A percentile compares a stretch with the other conserved stretches of the same genome.
phyloP scores from a whole-genome alignment of 2,329 filamentous ascomycete genomes.

The Alternaria gansuensis region DNA sequence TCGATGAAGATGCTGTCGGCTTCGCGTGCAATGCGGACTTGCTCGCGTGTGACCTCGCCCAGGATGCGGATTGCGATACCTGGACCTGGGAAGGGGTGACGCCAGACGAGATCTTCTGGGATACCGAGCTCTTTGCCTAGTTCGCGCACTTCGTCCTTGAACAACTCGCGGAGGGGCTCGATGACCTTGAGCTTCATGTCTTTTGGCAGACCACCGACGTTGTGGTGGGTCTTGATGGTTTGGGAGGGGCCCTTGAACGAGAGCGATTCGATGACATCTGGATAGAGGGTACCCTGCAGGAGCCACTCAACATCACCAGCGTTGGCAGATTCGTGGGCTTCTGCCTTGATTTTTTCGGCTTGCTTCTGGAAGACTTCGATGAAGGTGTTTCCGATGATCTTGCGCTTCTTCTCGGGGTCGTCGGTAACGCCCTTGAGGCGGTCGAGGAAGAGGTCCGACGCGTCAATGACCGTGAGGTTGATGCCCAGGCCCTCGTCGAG shows the following conservation, averaged over 20 bases:
- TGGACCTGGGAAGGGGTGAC: conserved; percentile 80
- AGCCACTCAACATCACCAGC: conserved; percentile 86
- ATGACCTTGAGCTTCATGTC: conserved; percentile 74
- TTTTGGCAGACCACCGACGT: conserved; percentile 73
- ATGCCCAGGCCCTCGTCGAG: conserved; percentile 83
- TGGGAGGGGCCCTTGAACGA: conserved; percentile 76
- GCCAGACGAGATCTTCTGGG: conserved; percentile 76
- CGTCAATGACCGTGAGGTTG: conserved; percentile 88
- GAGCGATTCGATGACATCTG: conserved; percentile 75
- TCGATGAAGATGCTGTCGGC: conserved; percentile 82
- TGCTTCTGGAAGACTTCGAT: conserved; percentile 86
- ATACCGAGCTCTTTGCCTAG: conserved; percentile 76
- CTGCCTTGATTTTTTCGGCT: conserved; percentile 76
- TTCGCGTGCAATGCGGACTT: conserved; percentile 79
- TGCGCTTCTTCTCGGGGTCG: conserved; percentile 85
- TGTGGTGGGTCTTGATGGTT: conserved; percentile 79
- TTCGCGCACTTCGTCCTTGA: conserved; percentile 82
- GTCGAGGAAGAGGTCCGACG: conserved; percentile 76
- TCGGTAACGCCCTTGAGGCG: conserved; percentile 76
- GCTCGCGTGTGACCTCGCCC: conserved; percentile 82
- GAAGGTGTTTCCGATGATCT: conserved; percentile 85
- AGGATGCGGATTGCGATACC: conserved; percentile 81
- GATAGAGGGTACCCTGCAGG: conserved; percentile 85
- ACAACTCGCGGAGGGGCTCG: conserved; percentile 80
- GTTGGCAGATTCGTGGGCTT: conserved; percentile 70